Base-by-base conservation (phyloP, 495 filamentous ascomycete species). In the Penicillium mononematosum region DNA sequence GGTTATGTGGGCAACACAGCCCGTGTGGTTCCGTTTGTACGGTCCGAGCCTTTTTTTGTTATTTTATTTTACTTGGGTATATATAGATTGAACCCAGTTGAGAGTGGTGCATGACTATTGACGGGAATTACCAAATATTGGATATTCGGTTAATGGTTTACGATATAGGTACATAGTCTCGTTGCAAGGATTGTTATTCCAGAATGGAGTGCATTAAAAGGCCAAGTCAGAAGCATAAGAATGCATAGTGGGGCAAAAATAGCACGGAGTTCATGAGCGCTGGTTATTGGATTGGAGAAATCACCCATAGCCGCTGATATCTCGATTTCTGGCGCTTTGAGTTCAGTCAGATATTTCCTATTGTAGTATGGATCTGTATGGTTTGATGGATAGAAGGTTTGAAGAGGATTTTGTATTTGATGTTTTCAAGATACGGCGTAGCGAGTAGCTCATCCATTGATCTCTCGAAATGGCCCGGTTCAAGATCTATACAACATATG, bases 41-140 rank as follows among this genome's bases (percentile, higher is more conserved):
- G 60, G 60, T 32, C 60, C 60, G 60, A 53, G 66, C 56, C 17
- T 84, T 62, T 69, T 62, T 16, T 55, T 1, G 20, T 22, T 24
- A 24, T 24, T 24, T 24, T 39, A 17, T 9, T 36, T 14, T 38
- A 16, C 16, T 7, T 38, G 1, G 7, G 5, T 36, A 38, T 38
- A n/a, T 8, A 78, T 55, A 48, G 46, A 42, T 29, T 46, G 25
- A 31, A 55, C 32, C 43, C 16, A 47, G 22, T 17, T 46, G 44
- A 24, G 43, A 27, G 10, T 44, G 31, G 1, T 31, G 9, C 31
- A 34, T 34, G 11, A 10, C 31, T 42, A 8, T 42, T 42, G 39
- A 42, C n/a, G 39, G 17, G 17, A n/a, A 42, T 19, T 43, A 43
- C 11, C 41, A 5, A 11, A 7, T 5, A 36, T 7, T 7, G 16